Evolutionary conservation across 2,329 filamentous ascomycete species (phyloP), one percentile per base, ranked within the genome.

Genomic region (Aspergillus texensis): DNA sequence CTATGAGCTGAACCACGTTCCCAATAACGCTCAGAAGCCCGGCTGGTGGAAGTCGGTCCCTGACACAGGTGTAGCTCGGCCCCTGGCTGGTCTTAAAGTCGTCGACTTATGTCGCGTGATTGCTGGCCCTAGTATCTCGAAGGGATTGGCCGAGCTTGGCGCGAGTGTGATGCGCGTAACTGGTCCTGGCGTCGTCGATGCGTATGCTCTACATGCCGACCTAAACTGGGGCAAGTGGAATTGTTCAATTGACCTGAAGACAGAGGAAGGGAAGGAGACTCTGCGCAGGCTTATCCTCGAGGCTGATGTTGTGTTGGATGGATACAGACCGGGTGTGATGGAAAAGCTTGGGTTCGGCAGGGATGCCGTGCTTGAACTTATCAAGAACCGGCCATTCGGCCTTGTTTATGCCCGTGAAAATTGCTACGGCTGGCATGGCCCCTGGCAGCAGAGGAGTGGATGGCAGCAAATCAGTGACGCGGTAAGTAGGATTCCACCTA

Each of bases 91-190:
- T 0, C 83, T 93, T 74, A 90, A 89, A 67, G 90, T 93, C 6
- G 83, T 93, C 6, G 91, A 94, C 72, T 79, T 93, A 34, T 91
- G 89, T 72, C 87, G 90, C 46, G 88, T 93, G 70, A 92, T 93
- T 66, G 91, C 91, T 4, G 90, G 90, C 0, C 90, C 90, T n/a
- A 86, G 88, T 5, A 88, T 93, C 67, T 87, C 87, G 3, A 86
- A 89, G 34, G 88, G 88, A 1, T 83, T 93, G 0, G 89, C 88
- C n/a, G 90, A 91, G 65, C 89, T 92, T 72, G 91, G 91, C 2
- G 91, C 91, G 9, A 85, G 89, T 59, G 90, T 93, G 0, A 82
- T 93, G 67, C 91, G 92, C 70, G 82, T 93, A 50, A 92, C 90
- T 1, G 88, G 87, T 6, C 85, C 88, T 0, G 80, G 86, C 43